These are phyloP conservation scores for Pugionium cornutum DNA, from an alignment of 345 rosid genomes.

Conservation along the genomic window DNA sequence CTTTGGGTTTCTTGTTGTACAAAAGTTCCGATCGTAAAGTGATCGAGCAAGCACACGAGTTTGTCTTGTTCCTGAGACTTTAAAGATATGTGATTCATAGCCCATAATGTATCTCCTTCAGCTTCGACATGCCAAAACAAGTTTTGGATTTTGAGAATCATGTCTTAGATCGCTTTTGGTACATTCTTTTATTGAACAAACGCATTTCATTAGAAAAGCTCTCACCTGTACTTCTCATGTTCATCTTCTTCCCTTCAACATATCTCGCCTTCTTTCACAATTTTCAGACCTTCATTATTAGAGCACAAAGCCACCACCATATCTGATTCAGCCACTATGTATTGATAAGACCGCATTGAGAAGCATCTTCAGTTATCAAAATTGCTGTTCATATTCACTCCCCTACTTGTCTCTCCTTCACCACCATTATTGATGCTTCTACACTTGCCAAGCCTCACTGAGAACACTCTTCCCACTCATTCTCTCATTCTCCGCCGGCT, in stretches of 20 bases:
- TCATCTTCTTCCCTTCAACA: slow-evolving; percentile 75
- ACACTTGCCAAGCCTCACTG: slow-evolving; percentile 82
- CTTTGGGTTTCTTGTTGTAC: slow-evolving; percentile 29
- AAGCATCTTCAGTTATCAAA: slow-evolving; percentile 62
- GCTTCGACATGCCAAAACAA: slow-evolving; percentile 19
- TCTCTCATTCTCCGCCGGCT: slow-evolving; percentile 54
- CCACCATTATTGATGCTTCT: slow-evolving; percentile 47
- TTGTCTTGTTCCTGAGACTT: slow-evolving; percentile 19
- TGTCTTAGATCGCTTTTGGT: not conserved
- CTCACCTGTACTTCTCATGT: slow-evolving; percentile 74
- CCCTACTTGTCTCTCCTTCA: slow-evolving; percentile 56
- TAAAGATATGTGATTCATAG: slow-evolving; percentile 16
- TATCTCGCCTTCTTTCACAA: slow-evolving; percentile 47
- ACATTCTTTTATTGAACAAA: no score
- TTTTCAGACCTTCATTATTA: slow-evolving; percentile 39
- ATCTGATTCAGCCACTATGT: slow-evolving; percentile 72
- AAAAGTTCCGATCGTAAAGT: slow-evolving; percentile 30
- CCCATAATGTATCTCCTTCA: slow-evolving; percentile 25
- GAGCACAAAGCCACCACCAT: slow-evolving; percentile 60
- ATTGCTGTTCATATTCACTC: slow-evolving; percentile 55
- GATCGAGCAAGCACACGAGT: slow-evolving; percentile 24
- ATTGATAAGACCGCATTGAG: slow-evolving; percentile 61
- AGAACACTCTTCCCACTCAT: slow-evolving; percentile 64
- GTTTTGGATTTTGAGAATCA: slow-evolving; percentile 28
- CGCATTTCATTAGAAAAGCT: slow-evolving; percentile 56